These are phyloP conservation scores for Aureobasidium sp. DNA, from an alignment of 2,329 filamentous ascomycete genomes.

Conservation along the genomic window DNA sequence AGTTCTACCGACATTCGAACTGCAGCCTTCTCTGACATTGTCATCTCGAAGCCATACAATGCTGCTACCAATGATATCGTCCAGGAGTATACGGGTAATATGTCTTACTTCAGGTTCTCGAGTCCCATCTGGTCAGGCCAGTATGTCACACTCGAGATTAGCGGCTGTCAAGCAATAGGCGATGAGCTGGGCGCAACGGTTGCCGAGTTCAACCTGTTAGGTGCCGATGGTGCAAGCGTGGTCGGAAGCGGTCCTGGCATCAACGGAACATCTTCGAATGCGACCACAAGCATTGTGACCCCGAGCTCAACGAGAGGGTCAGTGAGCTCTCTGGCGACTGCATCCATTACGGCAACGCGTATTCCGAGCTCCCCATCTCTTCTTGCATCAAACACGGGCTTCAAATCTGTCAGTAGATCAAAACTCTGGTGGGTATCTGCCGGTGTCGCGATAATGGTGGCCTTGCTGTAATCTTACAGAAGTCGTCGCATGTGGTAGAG, in stretches of 20 bases:
- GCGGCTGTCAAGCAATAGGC: constrained; percentile 37
- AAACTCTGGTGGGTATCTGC: not conserved
- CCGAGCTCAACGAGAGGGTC: constrained; percentile 6
- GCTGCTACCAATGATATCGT: constrained; percentile 30
- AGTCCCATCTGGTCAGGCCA: constrained; percentile 36
- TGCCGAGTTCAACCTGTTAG: constrained; percentile 37
- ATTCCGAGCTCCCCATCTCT: not conserved
- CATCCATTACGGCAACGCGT: constrained; percentile 4
- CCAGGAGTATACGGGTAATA: constrained; percentile 36
- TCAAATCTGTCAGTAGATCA: not conserved
- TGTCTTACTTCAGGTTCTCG: constrained; percentile 38
- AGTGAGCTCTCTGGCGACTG: constrained; percentile 9
- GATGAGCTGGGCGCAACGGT: constrained; percentile 43
- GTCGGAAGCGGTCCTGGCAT: not conserved
- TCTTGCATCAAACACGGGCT: not conserved
- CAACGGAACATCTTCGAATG: not conserved
- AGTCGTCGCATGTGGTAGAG: not conserved
- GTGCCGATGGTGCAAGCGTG: not conserved
- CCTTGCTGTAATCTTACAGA: not conserved
- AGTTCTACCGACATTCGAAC: constrained; percentile 19
- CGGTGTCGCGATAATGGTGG: not conserved
- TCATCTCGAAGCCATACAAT: constrained; percentile 38
- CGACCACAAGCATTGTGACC: not conserved
- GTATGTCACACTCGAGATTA: constrained; percentile 42
- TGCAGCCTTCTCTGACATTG: constrained; percentile 25